A percentile compares a stretch with the other conserved stretches of the same genome.
Conservation (phyloP, 768 basidiomycete species). For the Exidia glandulosa region DNA sequence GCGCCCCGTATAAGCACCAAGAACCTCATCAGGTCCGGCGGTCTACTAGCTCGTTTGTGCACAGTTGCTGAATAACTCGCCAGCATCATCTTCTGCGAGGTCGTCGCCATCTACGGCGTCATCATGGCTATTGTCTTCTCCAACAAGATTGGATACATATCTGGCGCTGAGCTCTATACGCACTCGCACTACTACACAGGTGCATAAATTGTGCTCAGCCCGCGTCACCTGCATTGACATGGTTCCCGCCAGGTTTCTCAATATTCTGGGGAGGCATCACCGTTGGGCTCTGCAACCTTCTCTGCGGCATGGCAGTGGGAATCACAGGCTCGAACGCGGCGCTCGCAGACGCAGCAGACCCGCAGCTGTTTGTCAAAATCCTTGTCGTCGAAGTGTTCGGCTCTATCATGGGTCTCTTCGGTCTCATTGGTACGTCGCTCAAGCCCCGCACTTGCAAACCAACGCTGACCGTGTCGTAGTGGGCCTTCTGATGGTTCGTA, state of each 20-base stretch:
- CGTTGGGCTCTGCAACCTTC: conserved; percentile 86
- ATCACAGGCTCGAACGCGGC: conserved; percentile 94
- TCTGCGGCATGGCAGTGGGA: conserved; percentile 91
- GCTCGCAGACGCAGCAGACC: conserved; percentile 89
- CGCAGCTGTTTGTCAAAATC: conserved; percentile 90
- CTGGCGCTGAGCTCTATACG: conserved; percentile 65
- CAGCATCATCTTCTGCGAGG: conserved; percentile 99
- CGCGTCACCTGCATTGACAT: background rate
- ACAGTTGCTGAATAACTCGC: background rate
- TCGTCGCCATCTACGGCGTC: conserved; percentile 98
- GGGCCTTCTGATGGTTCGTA: conserved; percentile 67
- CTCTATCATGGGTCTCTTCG: conserved; percentile 85
- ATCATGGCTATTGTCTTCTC: conserved; percentile 97
- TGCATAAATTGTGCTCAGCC: conserved; percentile 20
- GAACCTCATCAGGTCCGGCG: conserved; percentile 33
- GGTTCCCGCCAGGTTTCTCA: conserved; percentile 53
- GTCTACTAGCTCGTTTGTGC: background rate
- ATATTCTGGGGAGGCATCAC: conserved; percentile 97
- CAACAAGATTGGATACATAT: conserved; percentile 54
- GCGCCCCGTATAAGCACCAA: conserved; percentile 92
- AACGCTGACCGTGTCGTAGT: conserved; percentile 34
- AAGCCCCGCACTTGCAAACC: background rate
- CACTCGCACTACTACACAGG: conserved; percentile 89
- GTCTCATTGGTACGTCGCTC: conserved; percentile 66
- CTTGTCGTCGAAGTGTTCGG: conserved; percentile 93